Percentiles rank a stretch among this genome's conserved stretches.
phyloP scores from a whole-genome alignment of 192 early-diverging fungal species.

The Linderina pennispora region DNA sequence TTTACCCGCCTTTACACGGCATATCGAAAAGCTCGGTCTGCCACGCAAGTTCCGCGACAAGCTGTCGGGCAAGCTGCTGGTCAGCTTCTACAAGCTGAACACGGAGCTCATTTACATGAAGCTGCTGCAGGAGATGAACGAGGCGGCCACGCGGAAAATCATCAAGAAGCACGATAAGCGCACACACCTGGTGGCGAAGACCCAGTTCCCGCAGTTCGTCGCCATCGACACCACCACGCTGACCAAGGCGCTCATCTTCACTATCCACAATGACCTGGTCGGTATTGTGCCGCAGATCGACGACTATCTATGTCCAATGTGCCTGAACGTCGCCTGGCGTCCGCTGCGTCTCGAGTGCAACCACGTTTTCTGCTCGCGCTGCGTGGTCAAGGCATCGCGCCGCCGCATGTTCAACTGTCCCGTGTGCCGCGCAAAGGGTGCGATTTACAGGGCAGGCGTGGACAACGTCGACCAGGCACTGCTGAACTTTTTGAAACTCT shows the following conservation, averaged over 20 bases:
- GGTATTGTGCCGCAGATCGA: conserved; percentile 75
- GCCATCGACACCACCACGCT: conserved; percentile 34
- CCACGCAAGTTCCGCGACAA: conserved; percentile 22
- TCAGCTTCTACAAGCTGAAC: conserved; percentile 57
- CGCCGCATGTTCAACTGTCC: conserved; percentile 65
- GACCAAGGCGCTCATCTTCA: conserved; percentile 52
- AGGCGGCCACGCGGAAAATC: conserved; percentile 73
- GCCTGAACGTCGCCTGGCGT: conserved; percentile 64
- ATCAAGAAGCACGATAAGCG: conserved; percentile 89
- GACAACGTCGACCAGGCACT: conserved; percentile 57
- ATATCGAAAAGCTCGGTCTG: conserved; percentile 35
- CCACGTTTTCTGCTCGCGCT: conserved; percentile 77
- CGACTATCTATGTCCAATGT: conserved; percentile 79
- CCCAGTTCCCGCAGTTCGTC: conserved; percentile 37
- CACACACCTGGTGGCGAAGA: conserved; percentile 55
- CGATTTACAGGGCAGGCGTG: conserved; percentile 55
- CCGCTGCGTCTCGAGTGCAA: conserved; percentile 69
- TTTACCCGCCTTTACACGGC: conserved; percentile 51
- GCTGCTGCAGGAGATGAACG: conserved; percentile 71
- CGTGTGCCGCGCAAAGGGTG: conserved; percentile 58
- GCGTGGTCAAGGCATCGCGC: conserved; percentile 66
- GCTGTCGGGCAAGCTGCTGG: conserved; percentile 28
- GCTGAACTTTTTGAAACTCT: conserved; percentile 66
- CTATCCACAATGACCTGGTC: conserved; percentile 57
- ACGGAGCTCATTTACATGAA: conserved; percentile 60